Percentiles rank a stretch among this genome's conserved stretches.
Conservation (phyloP, 108 stramenopile species). For the Nitzschia palea region DNA sequence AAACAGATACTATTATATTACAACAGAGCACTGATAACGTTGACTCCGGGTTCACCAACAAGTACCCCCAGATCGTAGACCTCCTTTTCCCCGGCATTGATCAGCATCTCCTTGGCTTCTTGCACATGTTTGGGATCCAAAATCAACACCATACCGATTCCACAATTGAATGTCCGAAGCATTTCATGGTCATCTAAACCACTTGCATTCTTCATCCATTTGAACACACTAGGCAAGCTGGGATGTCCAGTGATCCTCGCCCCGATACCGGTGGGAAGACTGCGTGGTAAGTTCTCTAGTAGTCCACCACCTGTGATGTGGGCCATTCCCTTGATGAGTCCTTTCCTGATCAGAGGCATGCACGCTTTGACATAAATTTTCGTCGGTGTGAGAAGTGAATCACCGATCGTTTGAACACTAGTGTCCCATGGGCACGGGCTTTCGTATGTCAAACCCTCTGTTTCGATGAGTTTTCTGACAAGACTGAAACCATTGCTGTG, state of each 20-base stretch:
- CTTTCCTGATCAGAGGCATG: conserved; percentile 82
- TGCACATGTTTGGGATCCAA: conserved; percentile 66
- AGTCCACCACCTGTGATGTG: conserved; percentile 99
- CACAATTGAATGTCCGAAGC: conserved; percentile 97
- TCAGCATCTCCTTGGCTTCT: conserved; percentile 68
- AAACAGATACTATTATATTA: background rate
- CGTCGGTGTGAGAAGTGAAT: conserved; percentile 91
- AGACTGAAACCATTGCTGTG: conserved; percentile 99
- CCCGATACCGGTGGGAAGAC: conserved; percentile 79
- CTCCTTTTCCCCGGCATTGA: conserved; percentile 64
- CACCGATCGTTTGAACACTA: conserved; percentile 71
- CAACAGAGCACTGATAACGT: conserved; percentile 8
- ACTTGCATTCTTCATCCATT: conserved; percentile 91
- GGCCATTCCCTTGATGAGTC: conserved; percentile 86
- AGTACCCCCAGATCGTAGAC: conserved; percentile 77
- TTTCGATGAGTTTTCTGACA: conserved; percentile 89
- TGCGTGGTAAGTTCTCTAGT: conserved; percentile 95
- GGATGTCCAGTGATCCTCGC: conserved; percentile 88
- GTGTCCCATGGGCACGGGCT: conserved; percentile 91
- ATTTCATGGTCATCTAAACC: conserved; percentile 91
- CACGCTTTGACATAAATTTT: conserved; percentile 94
- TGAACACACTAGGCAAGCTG: conserved; percentile 85
- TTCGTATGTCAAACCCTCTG: conserved; percentile 80
- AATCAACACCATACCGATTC: conserved; percentile 96
- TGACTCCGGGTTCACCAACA: conserved; percentile 24